phyloP scores from a whole-genome alignment of 257 asterid genomes.

The Haberlea rhodopensis region DNA sequence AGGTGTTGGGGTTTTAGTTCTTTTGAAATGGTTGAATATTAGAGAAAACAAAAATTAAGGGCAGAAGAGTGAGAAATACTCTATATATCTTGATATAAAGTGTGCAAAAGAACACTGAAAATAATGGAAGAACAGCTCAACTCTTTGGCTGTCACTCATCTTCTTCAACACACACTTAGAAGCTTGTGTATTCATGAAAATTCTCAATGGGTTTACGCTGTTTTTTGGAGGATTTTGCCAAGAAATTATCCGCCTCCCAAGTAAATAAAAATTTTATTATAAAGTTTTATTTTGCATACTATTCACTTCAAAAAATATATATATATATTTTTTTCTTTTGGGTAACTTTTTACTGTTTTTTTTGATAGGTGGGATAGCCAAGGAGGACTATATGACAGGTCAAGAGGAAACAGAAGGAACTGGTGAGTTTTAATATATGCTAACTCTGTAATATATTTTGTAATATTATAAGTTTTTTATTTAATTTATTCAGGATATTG shows the following conservation, averaged over 20 bases:
- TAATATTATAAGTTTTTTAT: neutral
- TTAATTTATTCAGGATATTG: slow-evolving; percentile 59
- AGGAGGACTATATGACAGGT: slow-evolving; percentile 94
- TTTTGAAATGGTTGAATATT: slow-evolving; percentile 30
- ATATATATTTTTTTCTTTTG: neutral
- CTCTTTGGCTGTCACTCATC: slow-evolving; percentile 88
- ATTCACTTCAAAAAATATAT: neutral
- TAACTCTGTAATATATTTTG: too few species aligned
- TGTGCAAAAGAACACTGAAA: neutral
- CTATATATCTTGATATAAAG: slow-evolving; percentile 19
- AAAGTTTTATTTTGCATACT: too few species aligned
- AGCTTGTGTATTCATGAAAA: slow-evolving; percentile 86
- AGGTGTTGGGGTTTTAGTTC: slow-evolving; percentile 61
- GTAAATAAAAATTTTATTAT: slow-evolving; percentile 30
- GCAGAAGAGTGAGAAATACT: slow-evolving; percentile 22
- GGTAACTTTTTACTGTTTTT: slow-evolving; percentile 4
- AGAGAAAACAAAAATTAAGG: slow-evolving; percentile 15
- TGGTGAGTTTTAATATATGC: slow-evolving; percentile 45
- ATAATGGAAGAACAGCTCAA: slow-evolving; percentile 81
- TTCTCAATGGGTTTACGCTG: slow-evolving; percentile 99
- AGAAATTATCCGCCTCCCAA: slow-evolving; percentile 99
- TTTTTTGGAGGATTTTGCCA: slow-evolving; percentile 98
- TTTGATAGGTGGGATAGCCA: slow-evolving; percentile 85
- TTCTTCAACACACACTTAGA: slow-evolving; percentile 94
- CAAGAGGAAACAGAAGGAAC: slow-evolving; percentile 94